Conservation (phyloP, 106 monocot species). For the Iris macrosiphon region DNA sequence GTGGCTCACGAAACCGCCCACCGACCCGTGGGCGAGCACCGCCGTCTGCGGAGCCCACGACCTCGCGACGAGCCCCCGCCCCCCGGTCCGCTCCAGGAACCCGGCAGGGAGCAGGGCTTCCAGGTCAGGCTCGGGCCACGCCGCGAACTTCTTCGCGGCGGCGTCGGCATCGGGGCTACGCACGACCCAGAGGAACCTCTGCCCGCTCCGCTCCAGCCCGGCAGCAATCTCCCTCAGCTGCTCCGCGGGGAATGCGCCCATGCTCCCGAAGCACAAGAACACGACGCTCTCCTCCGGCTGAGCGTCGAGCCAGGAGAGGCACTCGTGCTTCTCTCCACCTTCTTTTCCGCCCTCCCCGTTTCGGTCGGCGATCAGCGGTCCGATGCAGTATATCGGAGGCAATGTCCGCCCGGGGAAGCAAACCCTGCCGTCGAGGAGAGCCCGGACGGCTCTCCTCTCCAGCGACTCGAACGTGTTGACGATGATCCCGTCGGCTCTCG, state of each 20-base stretch:
- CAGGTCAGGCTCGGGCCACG: slow-evolving; percentile 32
- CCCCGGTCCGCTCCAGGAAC: slow-evolving; percentile 44
- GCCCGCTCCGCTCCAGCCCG: slow-evolving; percentile 57
- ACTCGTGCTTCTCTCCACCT: slow-evolving; percentile 10
- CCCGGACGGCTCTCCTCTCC: slow-evolving; percentile 22
- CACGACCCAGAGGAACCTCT: slow-evolving; percentile 72
- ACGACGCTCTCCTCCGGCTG: slow-evolving; percentile 57
- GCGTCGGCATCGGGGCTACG: slow-evolving; percentile 29
- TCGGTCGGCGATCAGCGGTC: slow-evolving; percentile 27
- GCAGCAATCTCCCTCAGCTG: slow-evolving; percentile 56
- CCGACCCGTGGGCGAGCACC: slow-evolving; percentile 40
- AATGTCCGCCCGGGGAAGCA: slow-evolving; percentile 13
- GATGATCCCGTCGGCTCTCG: slow-evolving; percentile 23
- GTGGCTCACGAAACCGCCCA: slow-evolving; percentile 65
- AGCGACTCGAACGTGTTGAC: slow-evolving; percentile 46
- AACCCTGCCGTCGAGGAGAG: slow-evolving; percentile 23
- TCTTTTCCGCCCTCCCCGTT: neutral
- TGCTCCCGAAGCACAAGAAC: slow-evolving; percentile 72
- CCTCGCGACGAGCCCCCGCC: slow-evolving; percentile 43
- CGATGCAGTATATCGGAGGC: slow-evolving; percentile 38
- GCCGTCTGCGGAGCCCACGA: slow-evolving; percentile 58
- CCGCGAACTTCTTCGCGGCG: neutral
- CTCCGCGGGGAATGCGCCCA: slow-evolving; percentile 38
- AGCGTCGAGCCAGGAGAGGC: slow-evolving; percentile 50
- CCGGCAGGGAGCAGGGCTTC: slow-evolving; percentile 43